Evolutionary conservation across 2,329 filamentous ascomycete genomes (phyloP).

Genomic region (Ceratocystis smalleyi): DNA sequence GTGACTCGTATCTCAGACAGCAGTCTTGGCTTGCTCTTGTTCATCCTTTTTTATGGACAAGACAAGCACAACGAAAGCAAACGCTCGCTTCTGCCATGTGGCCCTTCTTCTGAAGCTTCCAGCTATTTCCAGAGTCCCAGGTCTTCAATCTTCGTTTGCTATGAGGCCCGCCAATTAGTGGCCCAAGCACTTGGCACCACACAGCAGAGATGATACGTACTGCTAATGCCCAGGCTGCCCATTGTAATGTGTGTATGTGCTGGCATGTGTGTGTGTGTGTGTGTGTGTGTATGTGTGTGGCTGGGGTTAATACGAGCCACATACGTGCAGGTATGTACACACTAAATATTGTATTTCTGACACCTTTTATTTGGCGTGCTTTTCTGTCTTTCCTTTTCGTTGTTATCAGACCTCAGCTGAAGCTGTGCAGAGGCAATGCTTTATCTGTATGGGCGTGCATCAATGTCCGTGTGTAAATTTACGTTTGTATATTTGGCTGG

Average conservation of each 20-base stretch:
- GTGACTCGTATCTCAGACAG: background rate
- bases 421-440: conserved; percentile 1
- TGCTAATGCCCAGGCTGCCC: too few relatives aligned
- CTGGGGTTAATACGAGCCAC: background rate
- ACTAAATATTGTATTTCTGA: background rate
- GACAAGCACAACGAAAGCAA: too few relatives aligned
- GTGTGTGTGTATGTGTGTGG: background rate
- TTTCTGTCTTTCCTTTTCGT: background rate
- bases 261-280: too few relatives aligned
- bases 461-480: background rate
- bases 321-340: background rate
- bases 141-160: background rate
- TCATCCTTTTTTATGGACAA: background rate
- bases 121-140: background rate
- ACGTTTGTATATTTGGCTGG: background rate
- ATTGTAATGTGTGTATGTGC: too few relatives aligned
- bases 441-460: background rate
- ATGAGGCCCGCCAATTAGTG: background rate
- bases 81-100: background rate
- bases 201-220: background rate
- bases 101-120: background rate
- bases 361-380: background rate
- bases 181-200: background rate
- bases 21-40: background rate
- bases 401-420: background rate